Evolutionary conservation across 768 basidiomycete species (phyloP).

Genomic region (Boletus tylopilopsis): DNA sequence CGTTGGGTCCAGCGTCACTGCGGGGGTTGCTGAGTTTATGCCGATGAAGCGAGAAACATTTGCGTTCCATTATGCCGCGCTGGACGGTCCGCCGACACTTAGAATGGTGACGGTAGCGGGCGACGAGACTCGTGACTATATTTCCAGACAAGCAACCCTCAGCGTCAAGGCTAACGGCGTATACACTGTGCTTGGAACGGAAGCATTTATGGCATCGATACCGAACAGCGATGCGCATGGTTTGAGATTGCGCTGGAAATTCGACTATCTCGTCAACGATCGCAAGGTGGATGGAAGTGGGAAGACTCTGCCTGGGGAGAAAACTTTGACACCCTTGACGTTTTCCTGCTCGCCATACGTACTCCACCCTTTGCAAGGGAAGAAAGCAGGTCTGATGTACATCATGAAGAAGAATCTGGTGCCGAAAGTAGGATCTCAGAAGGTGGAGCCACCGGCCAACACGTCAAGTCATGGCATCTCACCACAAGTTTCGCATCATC

Average conservation of each 20-base stretch:
- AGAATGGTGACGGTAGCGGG: constrained; percentile 63
- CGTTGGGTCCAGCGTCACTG: constrained; percentile 31
- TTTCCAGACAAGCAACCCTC: constrained; percentile 72
- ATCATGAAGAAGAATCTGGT: constrained; percentile 67
- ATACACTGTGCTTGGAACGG: constrained; percentile 68
- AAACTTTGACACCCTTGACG: constrained; percentile 63
- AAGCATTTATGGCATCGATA: constrained; percentile 34
- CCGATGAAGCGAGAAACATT: constrained; percentile 57
- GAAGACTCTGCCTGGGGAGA: constrained; percentile 58
- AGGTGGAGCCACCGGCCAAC: constrained; percentile 44
- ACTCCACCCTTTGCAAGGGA: constrained; percentile 59
- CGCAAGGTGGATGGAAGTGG: constrained; percentile 44
- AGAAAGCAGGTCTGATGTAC: constrained; percentile 65
- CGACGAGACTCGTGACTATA: constrained; percentile 68
- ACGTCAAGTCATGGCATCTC: neutral
- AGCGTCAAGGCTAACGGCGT: constrained; percentile 68
- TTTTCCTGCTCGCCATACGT: constrained; percentile 70
- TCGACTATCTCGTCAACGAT: constrained; percentile 75
- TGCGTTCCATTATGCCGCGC: constrained; percentile 67
- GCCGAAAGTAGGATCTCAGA: constrained; percentile 62
- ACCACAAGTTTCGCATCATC: constrained; percentile 2
- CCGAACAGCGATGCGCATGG: constrained; percentile 17
- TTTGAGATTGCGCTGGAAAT: constrained; percentile 62
- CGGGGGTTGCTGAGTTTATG: constrained; percentile 61
- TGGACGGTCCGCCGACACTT: constrained; percentile 66